A percentile compares a stretch with the other conserved stretches of the same genome.
Evolutionary conservation across 139 green algal species (phyloP).

Genomic region (Ostreobium quekettii): DNA sequence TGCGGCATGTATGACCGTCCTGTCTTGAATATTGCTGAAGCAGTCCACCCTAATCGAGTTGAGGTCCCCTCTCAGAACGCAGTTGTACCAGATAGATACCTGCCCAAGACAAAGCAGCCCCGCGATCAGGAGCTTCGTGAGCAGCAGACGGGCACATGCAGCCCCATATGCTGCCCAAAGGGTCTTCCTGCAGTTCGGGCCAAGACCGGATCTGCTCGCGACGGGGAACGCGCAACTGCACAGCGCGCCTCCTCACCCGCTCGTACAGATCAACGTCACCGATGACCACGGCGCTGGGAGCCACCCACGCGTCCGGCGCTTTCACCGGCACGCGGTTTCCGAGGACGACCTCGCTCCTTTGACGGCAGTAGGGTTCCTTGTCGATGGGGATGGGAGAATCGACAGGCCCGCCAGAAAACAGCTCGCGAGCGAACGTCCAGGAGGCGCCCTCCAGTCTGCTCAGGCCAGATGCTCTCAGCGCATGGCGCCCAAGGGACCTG

Average conservation of each 20-base stretch:
- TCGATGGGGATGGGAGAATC: constrained; percentile 29
- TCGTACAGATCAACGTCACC: constrained; percentile 82
- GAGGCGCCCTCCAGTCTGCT: too few species aligned
- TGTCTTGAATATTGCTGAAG: constrained; percentile 64
- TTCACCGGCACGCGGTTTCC: constrained; percentile 56
- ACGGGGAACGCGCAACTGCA: background rate
- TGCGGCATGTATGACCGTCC: constrained; percentile 78
- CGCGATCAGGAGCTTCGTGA: too few species aligned
- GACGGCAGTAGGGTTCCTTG: constrained; percentile 60
- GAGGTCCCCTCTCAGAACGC: constrained; percentile 76
- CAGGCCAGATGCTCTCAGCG: too few species aligned
- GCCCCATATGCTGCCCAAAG: background rate
- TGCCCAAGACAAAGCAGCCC: too few species aligned
- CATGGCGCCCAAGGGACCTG: too few species aligned
- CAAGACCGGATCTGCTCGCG: too few species aligned
- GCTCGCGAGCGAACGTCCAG: too few species aligned
- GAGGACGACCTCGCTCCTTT: constrained; percentile 62
- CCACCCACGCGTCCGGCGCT: constrained; percentile 62
- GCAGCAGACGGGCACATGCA: constrained; percentile 1
- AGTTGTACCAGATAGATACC: constrained; percentile 72
- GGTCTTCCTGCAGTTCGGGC: too few species aligned
- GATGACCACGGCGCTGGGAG: constrained; percentile 71
- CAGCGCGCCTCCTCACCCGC: constrained; percentile 31
- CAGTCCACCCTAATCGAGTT: constrained; percentile 70
- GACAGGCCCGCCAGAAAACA: too few species aligned